Evolutionary conservation across 2,329 filamentous ascomycete genomes (phyloP).

Genomic region (Ophiosphaerella korrae): DNA sequence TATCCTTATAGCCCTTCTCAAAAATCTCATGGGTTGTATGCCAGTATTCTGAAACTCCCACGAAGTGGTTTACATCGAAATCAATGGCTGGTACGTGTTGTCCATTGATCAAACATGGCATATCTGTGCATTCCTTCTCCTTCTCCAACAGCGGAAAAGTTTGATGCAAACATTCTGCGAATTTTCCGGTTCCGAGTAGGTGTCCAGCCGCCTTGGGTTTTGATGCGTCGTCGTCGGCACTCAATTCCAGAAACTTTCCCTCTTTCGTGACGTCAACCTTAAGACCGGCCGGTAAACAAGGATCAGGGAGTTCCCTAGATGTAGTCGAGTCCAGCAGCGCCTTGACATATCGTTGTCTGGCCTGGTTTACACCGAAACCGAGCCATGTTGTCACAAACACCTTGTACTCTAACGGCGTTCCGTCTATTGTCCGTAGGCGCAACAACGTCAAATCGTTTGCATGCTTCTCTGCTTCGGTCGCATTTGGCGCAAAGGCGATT

Average conservation of each 20-base stretch:
- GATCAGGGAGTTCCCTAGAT: conserved; percentile 78
- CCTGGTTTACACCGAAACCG: conserved; percentile 95
- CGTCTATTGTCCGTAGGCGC: conserved; percentile 82
- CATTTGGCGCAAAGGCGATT: conserved; percentile 95
- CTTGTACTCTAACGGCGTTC: conserved; percentile 76
- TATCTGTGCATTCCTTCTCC: conserved; percentile 79
- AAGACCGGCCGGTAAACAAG: conserved; percentile 82
- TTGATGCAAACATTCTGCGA: conserved; percentile 79
- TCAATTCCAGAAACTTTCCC: conserved; percentile 64
- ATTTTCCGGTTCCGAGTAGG: conserved; percentile 83
- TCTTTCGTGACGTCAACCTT: conserved; percentile 73
- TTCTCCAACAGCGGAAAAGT: conserved; percentile 90
- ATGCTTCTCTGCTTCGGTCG: conserved; percentile 87
- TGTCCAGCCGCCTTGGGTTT: conserved; percentile 47
- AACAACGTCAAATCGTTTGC: conserved; percentile 86
- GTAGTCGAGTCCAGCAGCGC: conserved; percentile 70
- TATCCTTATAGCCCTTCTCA: conserved; percentile 72
- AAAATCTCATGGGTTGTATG: conserved; percentile 97
- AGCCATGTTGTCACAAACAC: conserved; percentile 98
- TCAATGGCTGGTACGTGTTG: conserved; percentile 94
- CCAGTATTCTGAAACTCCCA: conserved; percentile 98
- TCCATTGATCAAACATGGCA: conserved; percentile 87
- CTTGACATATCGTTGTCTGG: conserved; percentile 82
- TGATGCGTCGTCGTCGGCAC: conserved; percentile 37
- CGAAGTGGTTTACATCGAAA: conserved; percentile 96